Percentiles rank a stretch among this genome's conserved stretches.
Evolutionary conservation across 2,329 filamentous ascomycete genomes (phyloP).

Genomic region (Ceratocystis alfenasii): DNA sequence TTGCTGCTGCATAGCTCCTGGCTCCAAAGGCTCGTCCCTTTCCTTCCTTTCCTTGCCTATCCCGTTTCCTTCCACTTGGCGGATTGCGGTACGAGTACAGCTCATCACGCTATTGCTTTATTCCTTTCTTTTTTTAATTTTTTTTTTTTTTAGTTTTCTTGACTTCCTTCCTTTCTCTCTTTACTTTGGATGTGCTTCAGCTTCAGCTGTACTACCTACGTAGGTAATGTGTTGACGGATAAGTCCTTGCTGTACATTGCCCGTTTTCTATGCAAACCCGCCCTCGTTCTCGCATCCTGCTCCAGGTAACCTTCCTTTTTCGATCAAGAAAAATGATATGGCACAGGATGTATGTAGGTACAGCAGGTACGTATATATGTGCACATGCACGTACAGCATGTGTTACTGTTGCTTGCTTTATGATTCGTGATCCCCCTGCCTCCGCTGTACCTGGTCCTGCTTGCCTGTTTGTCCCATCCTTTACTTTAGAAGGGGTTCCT

Average conservation of each 20-base stretch:
- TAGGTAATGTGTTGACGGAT: background rate
- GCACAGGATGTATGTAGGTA: background rate
- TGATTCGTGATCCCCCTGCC: background rate
- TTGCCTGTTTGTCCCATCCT: constrained; percentile 1
- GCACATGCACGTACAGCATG: background rate
- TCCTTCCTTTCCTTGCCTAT: constrained; percentile 22
- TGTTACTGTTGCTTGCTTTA: background rate
- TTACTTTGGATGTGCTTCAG: background rate
- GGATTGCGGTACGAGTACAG: background rate
- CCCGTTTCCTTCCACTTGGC: constrained; percentile 18
- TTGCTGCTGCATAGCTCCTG: background rate
- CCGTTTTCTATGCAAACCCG: background rate
- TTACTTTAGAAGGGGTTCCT: background rate
- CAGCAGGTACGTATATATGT: background rate
- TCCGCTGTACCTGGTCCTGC: background rate
- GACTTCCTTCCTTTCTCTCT: background rate
- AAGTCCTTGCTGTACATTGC: background rate
- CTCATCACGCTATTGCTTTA: constrained; percentile 7
- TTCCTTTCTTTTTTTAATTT: background rate
- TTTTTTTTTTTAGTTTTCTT: background rate
- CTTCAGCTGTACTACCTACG: background rate
- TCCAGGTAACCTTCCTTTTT: background rate
- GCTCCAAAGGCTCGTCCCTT: background rate
- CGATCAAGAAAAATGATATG: background rate
- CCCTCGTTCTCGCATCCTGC: background rate